Percentiles rank a stretch among this genome's conserved stretches.
Evolutionary conservation across 129 eudicot species (phyloP).

Genomic region (Flaveria robusta): DNA sequence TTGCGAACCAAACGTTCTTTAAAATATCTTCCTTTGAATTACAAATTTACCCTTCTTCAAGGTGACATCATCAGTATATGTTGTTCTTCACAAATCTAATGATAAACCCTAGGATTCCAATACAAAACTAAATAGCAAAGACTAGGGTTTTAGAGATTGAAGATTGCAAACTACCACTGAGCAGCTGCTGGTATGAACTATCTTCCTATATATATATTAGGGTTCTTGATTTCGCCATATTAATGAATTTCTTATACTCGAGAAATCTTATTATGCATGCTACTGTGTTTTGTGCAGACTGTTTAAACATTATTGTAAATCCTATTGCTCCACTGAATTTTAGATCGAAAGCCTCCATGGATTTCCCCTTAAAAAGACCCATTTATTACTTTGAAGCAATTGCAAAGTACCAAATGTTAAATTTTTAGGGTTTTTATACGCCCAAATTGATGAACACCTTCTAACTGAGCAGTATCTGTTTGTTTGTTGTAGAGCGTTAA

Average conservation of each 20-base stretch:
- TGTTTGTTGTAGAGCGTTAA: slow-evolving; percentile 1
- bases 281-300: neutral
- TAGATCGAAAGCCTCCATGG: neutral
- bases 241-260: neutral
- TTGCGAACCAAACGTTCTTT: too few species aligned
- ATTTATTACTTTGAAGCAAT: slow-evolving; percentile 7
- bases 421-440: slow-evolving; percentile 7
- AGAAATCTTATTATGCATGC: neutral
- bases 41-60: neutral
- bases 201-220: slow-evolving; percentile 7
- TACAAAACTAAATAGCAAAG: neutral
- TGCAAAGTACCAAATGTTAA: neutral
- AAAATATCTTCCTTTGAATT: neutral
- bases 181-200: slow-evolving; percentile 23
- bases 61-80: slow-evolving; percentile 3
- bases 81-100: neutral
- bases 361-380: neutral
- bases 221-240: neutral
- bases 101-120: slow-evolving; percentile 38
- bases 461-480: slow-evolving; percentile 13
- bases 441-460: slow-evolving; percentile 3
- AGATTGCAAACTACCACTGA: slow-evolving; percentile 23
- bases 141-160: slow-evolving; percentile 27
- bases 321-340: too few species aligned
- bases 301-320: too few species aligned